Evolutionary conservation across 306 rosid genomes (phyloP), one percentile per base, ranked within the genome.

Genomic region (Mimosa bimucronata): DNA sequence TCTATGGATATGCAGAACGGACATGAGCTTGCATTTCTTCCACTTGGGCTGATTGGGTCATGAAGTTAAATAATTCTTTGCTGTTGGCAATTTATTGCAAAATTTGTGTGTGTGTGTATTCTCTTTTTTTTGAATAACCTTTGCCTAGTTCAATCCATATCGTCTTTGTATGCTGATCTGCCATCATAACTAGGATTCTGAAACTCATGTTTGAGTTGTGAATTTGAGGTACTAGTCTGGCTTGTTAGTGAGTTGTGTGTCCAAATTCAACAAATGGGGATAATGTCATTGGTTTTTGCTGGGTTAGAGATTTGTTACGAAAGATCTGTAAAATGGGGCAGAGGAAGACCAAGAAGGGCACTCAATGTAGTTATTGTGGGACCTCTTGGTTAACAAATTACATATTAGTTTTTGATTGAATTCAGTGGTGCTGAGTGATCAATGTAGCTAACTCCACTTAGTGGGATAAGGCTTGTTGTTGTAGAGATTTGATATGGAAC

Each of bases 141-240:
- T 65, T 42, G 53, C 60, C 21, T 57, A 19, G 68, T 57, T 38
- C 50, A 2, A 9, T 67, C 23, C 66, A 55, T 44, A 58, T 57
- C 67, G 69, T 29, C 80, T 21, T 77, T 38, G 74, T 55, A 72
- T 42, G 44, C 14, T 66, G 44, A 45, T 77, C 52, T 45, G 73
- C 74, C 3, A 3, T 12, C 3, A 3, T 12, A 16, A 14, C 48
- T 13, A 76, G 57, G 55, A 44, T 40, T 55, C 41, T 26, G 55
- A 76, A 76, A 57, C 46, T 42, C 29, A 12, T 58, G 77, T 80
- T 77, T 75, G 38, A 80, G 55, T 64, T 28, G 19, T 28, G 41
- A 62, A 61, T 26, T 61, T 52, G 14, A 37, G 65, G 41, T 61
- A 79, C 74, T 79, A 68, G 71, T 67, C 45, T 11, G 41, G 83